A percentile compares a stretch with the other conserved stretches of the same genome.
phyloP scores from a whole-genome alignment of 768 basidiomycete genomes.

The Tricholoma flavovirens region DNA sequence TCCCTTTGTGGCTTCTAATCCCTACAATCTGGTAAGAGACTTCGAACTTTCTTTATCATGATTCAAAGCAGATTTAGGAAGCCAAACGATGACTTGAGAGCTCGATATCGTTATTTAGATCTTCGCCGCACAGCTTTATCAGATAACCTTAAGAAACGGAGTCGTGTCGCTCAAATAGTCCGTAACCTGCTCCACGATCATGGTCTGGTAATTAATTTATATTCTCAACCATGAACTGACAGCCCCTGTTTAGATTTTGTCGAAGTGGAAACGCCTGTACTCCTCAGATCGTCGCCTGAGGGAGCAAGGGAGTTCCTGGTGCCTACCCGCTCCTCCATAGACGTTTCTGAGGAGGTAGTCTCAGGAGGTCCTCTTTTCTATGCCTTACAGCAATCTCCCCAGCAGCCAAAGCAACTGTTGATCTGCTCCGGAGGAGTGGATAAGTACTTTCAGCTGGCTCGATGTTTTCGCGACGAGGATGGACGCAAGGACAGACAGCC shows the following conservation, averaged over 20 bases:
- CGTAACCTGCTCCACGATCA: conserved; percentile 67
- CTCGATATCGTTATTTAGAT: conserved; percentile 85
- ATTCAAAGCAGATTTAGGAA: conserved; percentile 22
- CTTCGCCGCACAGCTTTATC: conserved; percentile 71
- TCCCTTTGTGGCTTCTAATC: conserved; percentile 83
- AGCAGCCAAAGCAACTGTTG: conserved; percentile 92
- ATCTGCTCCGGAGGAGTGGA: conserved; percentile 88
- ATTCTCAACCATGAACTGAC: conserved; percentile 8
- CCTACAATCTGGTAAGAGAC: conserved; percentile 62
- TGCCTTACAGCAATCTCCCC: conserved; percentile 90
- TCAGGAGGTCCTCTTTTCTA: conserved; percentile 55
- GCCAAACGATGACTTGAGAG: conserved; percentile 84
- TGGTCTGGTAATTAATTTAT: conserved; percentile 35
- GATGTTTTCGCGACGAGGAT: conserved; percentile 94
- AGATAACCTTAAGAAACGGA: conserved; percentile 75
- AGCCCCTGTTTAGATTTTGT: conserved; percentile 60
- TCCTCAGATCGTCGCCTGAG: conserved; percentile 89
- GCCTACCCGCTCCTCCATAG: conserved; percentile 55
- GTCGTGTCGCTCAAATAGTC: conserved; percentile 73
- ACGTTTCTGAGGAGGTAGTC: conserved; percentile 15
- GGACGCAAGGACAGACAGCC: conserved; percentile 94
- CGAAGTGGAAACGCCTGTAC: conserved; percentile 90
- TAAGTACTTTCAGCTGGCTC: conserved; percentile 88
- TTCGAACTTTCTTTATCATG: not conserved
- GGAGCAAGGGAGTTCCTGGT: conserved; percentile 93